Evolutionary conservation across 2,329 filamentous ascomycete genomes (phyloP).

Genomic region (Fusarium marasasianum): DNA sequence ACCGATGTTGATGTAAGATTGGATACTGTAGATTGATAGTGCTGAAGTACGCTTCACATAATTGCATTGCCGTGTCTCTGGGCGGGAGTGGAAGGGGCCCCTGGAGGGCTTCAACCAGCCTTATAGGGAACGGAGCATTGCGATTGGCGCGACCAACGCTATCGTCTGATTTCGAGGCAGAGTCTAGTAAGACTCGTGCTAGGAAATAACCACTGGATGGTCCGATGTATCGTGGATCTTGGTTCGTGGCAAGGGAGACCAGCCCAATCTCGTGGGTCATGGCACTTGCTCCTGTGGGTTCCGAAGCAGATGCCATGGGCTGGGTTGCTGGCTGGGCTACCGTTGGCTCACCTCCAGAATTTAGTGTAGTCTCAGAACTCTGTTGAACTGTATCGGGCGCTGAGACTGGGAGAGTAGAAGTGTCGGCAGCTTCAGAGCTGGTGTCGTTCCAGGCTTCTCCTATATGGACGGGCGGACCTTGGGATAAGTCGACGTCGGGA

Average conservation of each 20-base stretch:
- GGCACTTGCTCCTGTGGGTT: constrained; percentile 30
- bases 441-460: constrained; percentile 26
- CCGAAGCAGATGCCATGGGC: neutral
- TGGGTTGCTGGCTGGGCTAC: neutral
- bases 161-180: constrained; percentile 43
- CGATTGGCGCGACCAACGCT: constrained; percentile 1
- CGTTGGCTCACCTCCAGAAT: neutral
- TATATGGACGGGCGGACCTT: constrained; percentile 18
- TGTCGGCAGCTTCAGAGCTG: constrained; percentile 1
- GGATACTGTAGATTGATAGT: constrained; percentile 60
- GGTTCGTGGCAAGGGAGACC: constrained; percentile 58
- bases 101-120: constrained; percentile 47
- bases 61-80: constrained; percentile 49
- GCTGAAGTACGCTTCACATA: constrained; percentile 59
- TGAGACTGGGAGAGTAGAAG: neutral
- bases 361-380: fast-evolving
- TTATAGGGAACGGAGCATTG: constrained; percentile 35
- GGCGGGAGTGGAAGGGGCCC: constrained; percentile 46
- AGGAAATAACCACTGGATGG: constrained; percentile 66
- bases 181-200: constrained; percentile 58
- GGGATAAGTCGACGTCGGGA: constrained; percentile 53
- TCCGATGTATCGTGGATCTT: constrained; percentile 62
- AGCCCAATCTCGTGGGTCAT: constrained; percentile 63
- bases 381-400: neutral
- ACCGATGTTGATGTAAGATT: constrained; percentile 57